phyloP scores from a whole-genome alignment of 768 basidiomycete genomes.

The Collybiopsis confluens region DNA sequence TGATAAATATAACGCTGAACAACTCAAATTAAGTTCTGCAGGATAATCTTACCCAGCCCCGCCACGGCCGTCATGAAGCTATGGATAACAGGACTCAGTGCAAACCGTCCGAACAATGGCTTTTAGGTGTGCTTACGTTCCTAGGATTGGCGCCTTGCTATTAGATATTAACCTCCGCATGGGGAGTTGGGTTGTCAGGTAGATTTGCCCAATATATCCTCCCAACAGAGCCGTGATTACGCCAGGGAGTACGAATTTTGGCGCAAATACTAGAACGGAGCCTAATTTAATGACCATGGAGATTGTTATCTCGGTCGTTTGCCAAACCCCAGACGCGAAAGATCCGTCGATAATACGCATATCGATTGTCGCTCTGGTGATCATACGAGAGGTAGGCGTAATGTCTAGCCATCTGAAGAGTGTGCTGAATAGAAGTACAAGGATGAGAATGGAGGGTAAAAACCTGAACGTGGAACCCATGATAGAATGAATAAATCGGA shows the following conservation, averaged over 20 bases:
- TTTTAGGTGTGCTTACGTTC: constrained; percentile 32
- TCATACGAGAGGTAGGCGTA: constrained; percentile 29
- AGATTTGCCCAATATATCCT: constrained; percentile 37
- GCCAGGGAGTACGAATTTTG: constrained; percentile 44
- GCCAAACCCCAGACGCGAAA: not conserved
- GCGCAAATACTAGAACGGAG: constrained; percentile 41
- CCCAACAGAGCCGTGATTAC: constrained; percentile 38
- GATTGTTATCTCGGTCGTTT: constrained; percentile 11
- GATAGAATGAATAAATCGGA: constrained; percentile 27
- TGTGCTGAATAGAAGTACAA: not conserved
- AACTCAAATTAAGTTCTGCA: too few species aligned
- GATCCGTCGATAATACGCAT: constrained; percentile 19
- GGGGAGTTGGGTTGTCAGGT: constrained; percentile 42
- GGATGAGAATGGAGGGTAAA: not conserved
- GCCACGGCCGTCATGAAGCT: constrained; percentile 52
- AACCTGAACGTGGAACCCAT: constrained; percentile 38
- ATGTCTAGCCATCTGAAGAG: constrained; percentile 22
- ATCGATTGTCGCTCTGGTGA: constrained; percentile 46
- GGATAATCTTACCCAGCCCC: constrained; percentile 45
- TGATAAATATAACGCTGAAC: too few species aligned
- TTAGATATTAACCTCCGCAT: constrained; percentile 47
- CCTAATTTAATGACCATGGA: constrained; percentile 38
- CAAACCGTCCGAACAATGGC: too few species aligned
- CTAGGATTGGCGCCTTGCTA: constrained; percentile 28
- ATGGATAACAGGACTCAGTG: constrained; percentile 10